Conservation (phyloP, 2,329 filamentous ascomycete species). For the Aureobasidium sp. region DNA sequence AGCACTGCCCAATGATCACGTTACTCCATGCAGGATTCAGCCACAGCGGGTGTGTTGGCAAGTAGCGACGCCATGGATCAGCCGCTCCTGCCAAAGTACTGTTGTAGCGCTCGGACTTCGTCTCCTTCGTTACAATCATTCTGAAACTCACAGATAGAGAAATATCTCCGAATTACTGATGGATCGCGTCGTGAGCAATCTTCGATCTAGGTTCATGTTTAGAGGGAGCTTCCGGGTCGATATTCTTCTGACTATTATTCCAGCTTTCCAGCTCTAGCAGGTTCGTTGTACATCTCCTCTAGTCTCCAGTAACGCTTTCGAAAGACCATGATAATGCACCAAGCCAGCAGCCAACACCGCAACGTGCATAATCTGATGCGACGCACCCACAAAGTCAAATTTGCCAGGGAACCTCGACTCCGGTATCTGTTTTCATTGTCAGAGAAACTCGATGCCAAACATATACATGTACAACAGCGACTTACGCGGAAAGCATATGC, state of each 20-base stretch:
- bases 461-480: not conserved
- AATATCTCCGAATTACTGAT: too few species aligned
- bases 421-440: slow-evolving; percentile 10
- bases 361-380: slow-evolving; percentile 19
- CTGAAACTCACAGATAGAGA: too few species aligned
- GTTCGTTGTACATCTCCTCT: not conserved
- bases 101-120: too few species aligned
- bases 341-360: slow-evolving; percentile 17
- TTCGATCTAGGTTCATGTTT: too few species aligned
- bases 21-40: not conserved
- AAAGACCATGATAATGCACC: slow-evolving; percentile 17
- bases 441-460: not conserved
- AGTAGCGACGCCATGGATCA: not conserved
- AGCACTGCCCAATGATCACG: not conserved
- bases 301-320: slow-evolving; percentile 4
- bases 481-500: slow-evolving; percentile 17
- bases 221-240: too few species aligned
- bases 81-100: too few species aligned
- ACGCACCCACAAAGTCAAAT: slow-evolving; percentile 18
- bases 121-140: too few species aligned
- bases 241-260: too few species aligned
- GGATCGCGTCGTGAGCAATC: too few species aligned
- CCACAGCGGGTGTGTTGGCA: not conserved
- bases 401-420: slow-evolving; percentile 15
- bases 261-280: not conserved